Evolutionary conservation across 352 stramenopile species (phyloP).

Genomic region (Phytophthora rubi): DNA sequence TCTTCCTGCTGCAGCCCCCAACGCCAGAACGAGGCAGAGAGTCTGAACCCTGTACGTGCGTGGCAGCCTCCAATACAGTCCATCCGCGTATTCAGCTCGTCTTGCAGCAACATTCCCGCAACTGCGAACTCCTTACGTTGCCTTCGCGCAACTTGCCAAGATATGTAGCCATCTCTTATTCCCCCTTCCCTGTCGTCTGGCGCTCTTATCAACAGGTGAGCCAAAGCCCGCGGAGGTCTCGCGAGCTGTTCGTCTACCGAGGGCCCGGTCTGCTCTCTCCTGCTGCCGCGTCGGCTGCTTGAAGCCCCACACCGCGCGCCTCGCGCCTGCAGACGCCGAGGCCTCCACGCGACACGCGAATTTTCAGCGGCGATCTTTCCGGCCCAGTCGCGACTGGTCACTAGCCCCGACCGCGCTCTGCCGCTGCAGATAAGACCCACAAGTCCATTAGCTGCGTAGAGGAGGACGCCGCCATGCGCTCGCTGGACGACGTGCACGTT

Average conservation of each 20-base stretch:
- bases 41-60: slow-evolving; percentile 4
- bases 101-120: too few species aligned
- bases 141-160: neutral
- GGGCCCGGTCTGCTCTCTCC: too few species aligned
- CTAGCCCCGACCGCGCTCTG: neutral
- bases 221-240: neutral
- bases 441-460: too few species aligned
- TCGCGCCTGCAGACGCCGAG: too few species aligned
- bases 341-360: too few species aligned
- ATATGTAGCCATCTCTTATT: neutral
- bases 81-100: slow-evolving; percentile 11
- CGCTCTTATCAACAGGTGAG: neutral
- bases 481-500: slow-evolving; percentile 21
- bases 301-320: neutral
- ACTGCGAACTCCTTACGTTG: too few species aligned
- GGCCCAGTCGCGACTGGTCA: too few species aligned
- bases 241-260: too few species aligned
- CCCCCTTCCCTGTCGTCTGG: neutral
- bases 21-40: slow-evolving; percentile 18
- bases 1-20: neutral
- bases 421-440: neutral
- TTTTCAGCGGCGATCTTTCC: too few species aligned
- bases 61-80: neutral
- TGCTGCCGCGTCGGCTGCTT: neutral
- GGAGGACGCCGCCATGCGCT: slow-evolving; percentile 6